Conservation (phyloP, 2,329 filamentous ascomycete species). For the Xylariomycetidae sp. region DNA sequence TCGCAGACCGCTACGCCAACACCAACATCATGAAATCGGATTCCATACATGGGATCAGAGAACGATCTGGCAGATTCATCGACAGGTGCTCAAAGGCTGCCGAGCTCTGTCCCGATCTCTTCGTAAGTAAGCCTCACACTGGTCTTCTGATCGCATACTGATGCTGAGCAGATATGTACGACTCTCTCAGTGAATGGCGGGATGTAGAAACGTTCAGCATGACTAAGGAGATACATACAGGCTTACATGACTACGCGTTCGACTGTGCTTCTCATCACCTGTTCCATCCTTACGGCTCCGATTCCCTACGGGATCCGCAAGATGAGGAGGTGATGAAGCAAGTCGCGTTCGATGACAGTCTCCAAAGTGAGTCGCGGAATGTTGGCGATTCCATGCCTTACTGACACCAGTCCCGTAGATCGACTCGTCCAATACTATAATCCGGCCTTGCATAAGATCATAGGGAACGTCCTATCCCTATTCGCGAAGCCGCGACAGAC, state of each 20-base stretch:
- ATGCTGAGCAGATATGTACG: constrained; percentile 19
- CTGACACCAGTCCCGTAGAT: constrained; percentile 36
- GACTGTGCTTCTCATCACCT: constrained; percentile 66
- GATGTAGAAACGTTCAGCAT: constrained; percentile 3
- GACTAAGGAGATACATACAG: constrained; percentile 17
- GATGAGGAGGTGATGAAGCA: constrained; percentile 66
- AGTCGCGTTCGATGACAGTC: constrained; percentile 61
- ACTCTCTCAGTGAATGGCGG: neutral
- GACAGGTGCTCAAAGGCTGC: constrained; percentile 43
- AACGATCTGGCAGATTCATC: constrained; percentile 52
- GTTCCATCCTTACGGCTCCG: constrained; percentile 61
- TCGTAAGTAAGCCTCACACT: constrained; percentile 41
- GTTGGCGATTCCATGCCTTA: too few relatives aligned
- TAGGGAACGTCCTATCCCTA: constrained; percentile 40
- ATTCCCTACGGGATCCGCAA: constrained; percentile 49
- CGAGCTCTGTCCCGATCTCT: constrained; percentile 51
- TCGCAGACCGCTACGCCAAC: constrained; percentile 66
- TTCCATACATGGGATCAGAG: constrained; percentile 52
- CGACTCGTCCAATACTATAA: constrained; percentile 55
- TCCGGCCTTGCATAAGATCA: constrained; percentile 44
- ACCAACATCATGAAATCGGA: constrained; percentile 56
- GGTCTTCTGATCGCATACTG: constrained; percentile 6
- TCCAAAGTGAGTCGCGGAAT: constrained; percentile 60
- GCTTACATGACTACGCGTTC: constrained; percentile 62
- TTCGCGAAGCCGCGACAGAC: constrained; percentile 52